phyloP scores from a whole-genome alignment of 139 green algal species.

The Auxenochlorella pyrenoidosa region DNA sequence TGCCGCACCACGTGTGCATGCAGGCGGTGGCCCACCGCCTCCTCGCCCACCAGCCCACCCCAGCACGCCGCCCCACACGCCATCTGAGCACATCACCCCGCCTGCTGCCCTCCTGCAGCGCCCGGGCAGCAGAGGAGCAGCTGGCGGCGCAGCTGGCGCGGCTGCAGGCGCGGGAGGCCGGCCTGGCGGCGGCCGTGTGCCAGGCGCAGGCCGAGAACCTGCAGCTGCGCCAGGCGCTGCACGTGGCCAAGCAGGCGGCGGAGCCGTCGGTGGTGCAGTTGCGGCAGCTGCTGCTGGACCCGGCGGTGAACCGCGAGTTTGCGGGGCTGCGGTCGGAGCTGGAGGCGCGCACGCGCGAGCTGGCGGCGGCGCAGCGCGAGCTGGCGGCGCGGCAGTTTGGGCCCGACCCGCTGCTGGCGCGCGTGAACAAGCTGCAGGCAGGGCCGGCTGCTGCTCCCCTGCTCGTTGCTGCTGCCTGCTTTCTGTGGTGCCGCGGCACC shows the following conservation, averaged over 20 bases:
- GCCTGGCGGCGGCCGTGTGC: background rate
- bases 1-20: background rate
- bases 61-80: background rate
- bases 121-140: conserved; percentile 4
- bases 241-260: background rate
- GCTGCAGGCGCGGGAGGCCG: background rate
- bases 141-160: conserved; percentile 19
- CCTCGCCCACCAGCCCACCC: background rate
- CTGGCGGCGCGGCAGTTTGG: conserved; percentile 4
- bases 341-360: conserved; percentile 9
- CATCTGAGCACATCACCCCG: background rate
- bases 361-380: conserved; percentile 20
- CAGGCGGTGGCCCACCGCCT: background rate
- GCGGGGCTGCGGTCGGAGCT: conserved; percentile 10
- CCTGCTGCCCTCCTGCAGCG: background rate
- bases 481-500: too few relatives aligned
- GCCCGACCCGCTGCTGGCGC: conserved; percentile 17
- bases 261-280: conserved; percentile 43
- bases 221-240: conserved; percentile 32
- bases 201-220: background rate
- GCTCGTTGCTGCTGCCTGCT: background rate
- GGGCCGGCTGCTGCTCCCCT: background rate
- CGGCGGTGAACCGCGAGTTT: conserved; percentile 26
- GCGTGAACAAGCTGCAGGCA: background rate
- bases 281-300: conserved; percentile 39